These are phyloP conservation scores for Luffa aegyptiaca DNA, from an alignment of 306 rosid species.

Conservation along the genomic window DNA sequence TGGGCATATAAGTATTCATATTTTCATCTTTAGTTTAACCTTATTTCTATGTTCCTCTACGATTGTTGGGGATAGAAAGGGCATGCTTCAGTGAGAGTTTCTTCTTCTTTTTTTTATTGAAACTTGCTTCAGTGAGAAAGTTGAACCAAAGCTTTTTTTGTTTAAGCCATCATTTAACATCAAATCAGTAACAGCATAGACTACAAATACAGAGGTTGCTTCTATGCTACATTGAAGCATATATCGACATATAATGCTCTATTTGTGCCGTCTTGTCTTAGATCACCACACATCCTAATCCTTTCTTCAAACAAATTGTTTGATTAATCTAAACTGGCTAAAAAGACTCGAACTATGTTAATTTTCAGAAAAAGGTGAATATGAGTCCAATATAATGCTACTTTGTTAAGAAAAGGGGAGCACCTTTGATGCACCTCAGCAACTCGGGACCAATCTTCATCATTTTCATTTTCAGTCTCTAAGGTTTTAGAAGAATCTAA, in stretches of 20 bases:
- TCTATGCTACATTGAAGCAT: background rate
- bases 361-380: background rate
- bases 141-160: background rate
- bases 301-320: background rate
- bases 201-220: background rate
- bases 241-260: background rate
- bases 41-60: background rate
- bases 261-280: background rate
- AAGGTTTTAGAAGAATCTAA: slow-evolving; percentile 29
- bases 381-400: slow-evolving; percentile 4
- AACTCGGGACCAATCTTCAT: slow-evolving; percentile 63
- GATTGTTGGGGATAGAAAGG: background rate
- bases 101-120: no score
- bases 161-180: background rate
- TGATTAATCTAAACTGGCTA: background rate
- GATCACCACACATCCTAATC: background rate
- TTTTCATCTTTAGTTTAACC: background rate
- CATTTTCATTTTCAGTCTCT: slow-evolving; percentile 35
- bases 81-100: background rate
- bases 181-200: background rate
- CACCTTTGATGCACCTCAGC: slow-evolving; percentile 58
- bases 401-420: slow-evolving; percentile 7
- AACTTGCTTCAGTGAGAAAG: background rate
- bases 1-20: background rate
- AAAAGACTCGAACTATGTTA: background rate